phyloP scores from a whole-genome alignment of 148 eudicot species.

The Gaultheria prostrata region DNA sequence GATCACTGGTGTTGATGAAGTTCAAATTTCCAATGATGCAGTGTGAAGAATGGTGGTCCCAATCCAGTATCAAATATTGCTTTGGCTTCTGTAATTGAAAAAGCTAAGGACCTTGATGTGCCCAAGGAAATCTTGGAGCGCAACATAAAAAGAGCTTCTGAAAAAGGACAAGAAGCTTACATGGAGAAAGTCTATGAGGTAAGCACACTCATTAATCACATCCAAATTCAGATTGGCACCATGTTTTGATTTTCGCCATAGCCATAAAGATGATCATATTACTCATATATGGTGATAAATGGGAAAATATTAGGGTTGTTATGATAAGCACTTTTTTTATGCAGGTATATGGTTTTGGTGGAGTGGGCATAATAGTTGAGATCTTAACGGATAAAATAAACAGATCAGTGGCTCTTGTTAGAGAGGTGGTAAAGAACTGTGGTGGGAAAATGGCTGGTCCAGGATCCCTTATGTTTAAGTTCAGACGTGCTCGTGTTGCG shows the following conservation, averaged over 20 bases:
- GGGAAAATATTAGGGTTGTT: background rate
- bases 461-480: conserved; percentile 90
- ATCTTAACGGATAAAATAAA: conserved; percentile 76
- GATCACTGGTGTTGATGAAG: conserved; percentile 12
- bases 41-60: conserved; percentile 94
- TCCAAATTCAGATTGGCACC: conserved; percentile 13
- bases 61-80: conserved; percentile 71
- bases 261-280: background rate
- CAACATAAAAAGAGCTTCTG: conserved; percentile 92
- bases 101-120: conserved; percentile 90
- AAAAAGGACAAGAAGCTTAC: conserved; percentile 93
- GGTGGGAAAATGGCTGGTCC: conserved; percentile 98
- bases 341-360: conserved; percentile 93
- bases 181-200: conserved; percentile 93
- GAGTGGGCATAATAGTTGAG: conserved; percentile 88
- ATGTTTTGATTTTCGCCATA: background rate
- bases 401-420: conserved; percentile 71
- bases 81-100: conserved; percentile 63
- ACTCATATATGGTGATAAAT: background rate
- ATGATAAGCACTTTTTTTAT: background rate
- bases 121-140: conserved; percentile 93
- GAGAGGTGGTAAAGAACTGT: conserved; percentile 78
- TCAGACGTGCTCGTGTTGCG: conserved; percentile 73
- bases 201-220: background rate
- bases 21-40: conserved; percentile 23